phyloP scores from a whole-genome alignment of 2,329 filamentous ascomycete genomes.

The Cladophialophora yegresii region DNA sequence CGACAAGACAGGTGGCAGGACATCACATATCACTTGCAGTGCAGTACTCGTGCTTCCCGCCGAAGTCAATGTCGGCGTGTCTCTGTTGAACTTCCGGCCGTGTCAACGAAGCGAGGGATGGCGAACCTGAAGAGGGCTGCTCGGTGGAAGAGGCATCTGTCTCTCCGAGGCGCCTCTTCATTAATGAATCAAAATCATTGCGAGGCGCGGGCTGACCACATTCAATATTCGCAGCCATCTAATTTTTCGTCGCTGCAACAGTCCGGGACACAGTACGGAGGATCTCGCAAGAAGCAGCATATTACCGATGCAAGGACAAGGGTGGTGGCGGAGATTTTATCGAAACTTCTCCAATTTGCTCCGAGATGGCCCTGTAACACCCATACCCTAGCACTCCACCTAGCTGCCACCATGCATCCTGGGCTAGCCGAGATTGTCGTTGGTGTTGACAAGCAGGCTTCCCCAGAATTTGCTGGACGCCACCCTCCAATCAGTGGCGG shows the following conservation, averaged over 20 bases:
- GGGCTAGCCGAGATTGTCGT: constrained; percentile 18
- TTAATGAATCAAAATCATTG: not conserved
- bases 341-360: constrained; percentile 12
- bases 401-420: not conserved
- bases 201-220: not conserved
- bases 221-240: constrained; percentile 17
- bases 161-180: not conserved
- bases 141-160: constrained; percentile 12
- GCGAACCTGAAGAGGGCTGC: not conserved
- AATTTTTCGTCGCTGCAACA: constrained; percentile 9
- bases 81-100: not conserved
- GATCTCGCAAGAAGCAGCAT: constrained; percentile 2
- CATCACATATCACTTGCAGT: not conserved
- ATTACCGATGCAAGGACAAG: not conserved
- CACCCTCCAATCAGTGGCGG: constrained; percentile 9
- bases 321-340: constrained; percentile 9
- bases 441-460: constrained; percentile 17
- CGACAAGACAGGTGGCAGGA: not conserved
- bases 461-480: constrained; percentile 30
- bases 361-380: constrained; percentile 6
- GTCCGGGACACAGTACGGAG: not conserved
- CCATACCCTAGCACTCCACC: not conserved
- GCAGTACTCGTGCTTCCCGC: not conserved
- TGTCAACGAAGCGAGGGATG: not conserved
- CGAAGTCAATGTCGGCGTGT: not conserved